These are phyloP conservation scores for Hibiscus tridactylites DNA, from an alignment of 345 rosid species.

Conservation along the genomic window DNA sequence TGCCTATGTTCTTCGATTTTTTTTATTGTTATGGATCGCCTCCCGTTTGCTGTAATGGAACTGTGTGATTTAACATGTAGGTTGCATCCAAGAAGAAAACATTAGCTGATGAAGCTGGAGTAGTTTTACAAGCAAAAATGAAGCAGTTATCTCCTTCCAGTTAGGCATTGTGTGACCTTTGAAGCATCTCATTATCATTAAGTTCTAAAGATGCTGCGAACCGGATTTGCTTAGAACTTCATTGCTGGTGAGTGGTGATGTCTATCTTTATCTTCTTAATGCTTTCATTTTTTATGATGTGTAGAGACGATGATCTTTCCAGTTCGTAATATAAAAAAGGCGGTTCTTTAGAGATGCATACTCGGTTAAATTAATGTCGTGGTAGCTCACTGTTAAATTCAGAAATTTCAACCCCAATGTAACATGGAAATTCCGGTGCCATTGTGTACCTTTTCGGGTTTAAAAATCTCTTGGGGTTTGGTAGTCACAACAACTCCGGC, in stretches of 20 bases:
- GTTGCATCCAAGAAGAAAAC: slow-evolving; percentile 86
- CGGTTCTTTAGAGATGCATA: neutral
- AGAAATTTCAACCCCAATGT: too few species aligned
- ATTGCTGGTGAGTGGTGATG: neutral
- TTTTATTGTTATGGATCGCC: neutral
- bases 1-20: neutral
- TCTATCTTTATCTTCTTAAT: neutral
- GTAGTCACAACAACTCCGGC: too few species aligned
- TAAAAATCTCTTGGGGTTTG: too few species aligned
- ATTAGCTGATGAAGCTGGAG: slow-evolving; percentile 77
- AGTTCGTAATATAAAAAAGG: neutral
- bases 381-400: too few species aligned
- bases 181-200: neutral
- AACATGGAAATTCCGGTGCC: too few species aligned
- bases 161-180: neutral
- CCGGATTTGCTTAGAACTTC: neutral
- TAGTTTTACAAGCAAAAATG: slow-evolving; percentile 59
- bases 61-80: slow-evolving; percentile 33
- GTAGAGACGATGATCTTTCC: neutral
- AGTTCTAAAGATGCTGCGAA: neutral
- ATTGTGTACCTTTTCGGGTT: too few species aligned
- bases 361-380: too few species aligned
- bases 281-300: neutral
- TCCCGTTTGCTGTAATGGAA: neutral
- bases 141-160: slow-evolving; percentile 48